Conservation (phyloP, 768 basidiomycete species). For the Gymnopilus junonius region DNA sequence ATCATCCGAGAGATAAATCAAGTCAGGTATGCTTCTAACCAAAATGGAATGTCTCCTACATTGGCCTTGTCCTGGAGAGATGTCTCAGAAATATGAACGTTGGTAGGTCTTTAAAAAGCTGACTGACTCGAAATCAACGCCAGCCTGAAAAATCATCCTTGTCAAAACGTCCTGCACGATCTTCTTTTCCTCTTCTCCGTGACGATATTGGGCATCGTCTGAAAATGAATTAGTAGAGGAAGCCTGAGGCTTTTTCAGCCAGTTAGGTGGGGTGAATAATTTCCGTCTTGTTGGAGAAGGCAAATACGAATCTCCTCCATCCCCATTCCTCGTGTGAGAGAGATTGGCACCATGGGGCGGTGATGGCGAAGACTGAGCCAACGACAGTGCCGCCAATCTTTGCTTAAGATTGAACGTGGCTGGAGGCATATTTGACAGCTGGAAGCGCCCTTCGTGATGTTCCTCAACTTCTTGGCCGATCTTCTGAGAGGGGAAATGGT, state of each 20-base stretch:
- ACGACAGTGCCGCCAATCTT: slow-evolving; percentile 63
- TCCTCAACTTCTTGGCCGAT: not conserved
- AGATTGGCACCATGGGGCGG: slow-evolving; percentile 29
- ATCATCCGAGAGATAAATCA: not conserved
- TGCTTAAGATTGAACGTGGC: slow-evolving; percentile 60
- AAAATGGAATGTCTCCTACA: slow-evolving; percentile 54
- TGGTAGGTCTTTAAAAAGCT: not conserved
- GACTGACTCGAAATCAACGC: slow-evolving; percentile 83
- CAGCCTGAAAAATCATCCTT: slow-evolving; percentile 85
- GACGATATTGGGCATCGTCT: slow-evolving; percentile 32
- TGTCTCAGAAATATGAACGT: slow-evolving; percentile 11
- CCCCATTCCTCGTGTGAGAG: slow-evolving; percentile 10
- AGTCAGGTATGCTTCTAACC: not conserved
- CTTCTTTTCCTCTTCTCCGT: slow-evolving; percentile 59
- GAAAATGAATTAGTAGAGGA: slow-evolving; percentile 19
- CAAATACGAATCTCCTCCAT: slow-evolving; percentile 14
- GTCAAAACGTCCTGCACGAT: slow-evolving; percentile 69
- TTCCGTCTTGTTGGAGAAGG: slow-evolving; percentile 26
- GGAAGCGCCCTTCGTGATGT: not conserved
- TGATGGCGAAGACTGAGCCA: slow-evolving; percentile 54
- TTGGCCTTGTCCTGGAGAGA: slow-evolving; percentile 74
- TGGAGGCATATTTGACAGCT: slow-evolving; percentile 20
- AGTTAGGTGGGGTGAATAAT: slow-evolving; percentile 50
- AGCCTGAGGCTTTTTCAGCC: slow-evolving; percentile 46
- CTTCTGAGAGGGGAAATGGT: not conserved